These are phyloP conservation scores for Santalum album DNA, from an alignment of 164 flowering plant genomes.

Conservation along the genomic window DNA sequence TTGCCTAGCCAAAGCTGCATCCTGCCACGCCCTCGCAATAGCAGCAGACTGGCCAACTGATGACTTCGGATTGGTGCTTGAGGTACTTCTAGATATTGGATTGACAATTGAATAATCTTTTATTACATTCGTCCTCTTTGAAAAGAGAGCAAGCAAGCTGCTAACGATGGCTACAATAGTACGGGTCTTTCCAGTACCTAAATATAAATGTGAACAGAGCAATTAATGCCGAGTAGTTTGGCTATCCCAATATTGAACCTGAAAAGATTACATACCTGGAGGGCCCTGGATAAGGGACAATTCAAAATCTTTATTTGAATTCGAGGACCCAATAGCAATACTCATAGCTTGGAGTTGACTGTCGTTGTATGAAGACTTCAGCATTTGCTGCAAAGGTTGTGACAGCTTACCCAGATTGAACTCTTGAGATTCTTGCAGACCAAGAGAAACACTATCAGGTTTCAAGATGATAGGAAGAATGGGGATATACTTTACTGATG, in stretches of 20 bases:
- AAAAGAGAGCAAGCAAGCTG: slow-evolving; percentile 57
- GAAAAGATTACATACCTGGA: slow-evolving; percentile 52
- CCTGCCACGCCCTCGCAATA: slow-evolving; percentile 91
- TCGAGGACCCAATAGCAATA: slow-evolving; percentile 40
- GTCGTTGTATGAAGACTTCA: slow-evolving; percentile 66
- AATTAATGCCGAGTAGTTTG: not conserved
- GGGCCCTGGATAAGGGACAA: slow-evolving; percentile 96
- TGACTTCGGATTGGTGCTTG: slow-evolving; percentile 23
- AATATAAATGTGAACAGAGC: slow-evolving; percentile 5
- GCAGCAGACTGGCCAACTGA: slow-evolving; percentile 53
- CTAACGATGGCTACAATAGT: slow-evolving; percentile 89
- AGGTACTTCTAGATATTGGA: slow-evolving; percentile 15
- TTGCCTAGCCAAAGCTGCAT: slow-evolving; percentile 87
- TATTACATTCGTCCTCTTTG: slow-evolving; percentile 16
- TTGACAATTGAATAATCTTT: slow-evolving; percentile 10
- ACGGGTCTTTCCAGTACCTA: slow-evolving; percentile 96
- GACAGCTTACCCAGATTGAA: slow-evolving; percentile 40
- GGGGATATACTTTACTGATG: slow-evolving; percentile 72
- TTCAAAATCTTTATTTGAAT: slow-evolving; percentile 33
- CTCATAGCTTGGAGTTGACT: slow-evolving; percentile 82
- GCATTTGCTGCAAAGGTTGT: slow-evolving; percentile 41
- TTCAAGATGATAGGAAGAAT: slow-evolving; percentile 60
- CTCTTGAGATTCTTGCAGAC: slow-evolving; percentile 17
- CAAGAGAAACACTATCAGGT: slow-evolving; percentile 29
- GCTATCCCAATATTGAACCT: not conserved